Evolutionary conservation across 306 rosid genomes (phyloP).

Genomic region (Citrullus amarus): DNA sequence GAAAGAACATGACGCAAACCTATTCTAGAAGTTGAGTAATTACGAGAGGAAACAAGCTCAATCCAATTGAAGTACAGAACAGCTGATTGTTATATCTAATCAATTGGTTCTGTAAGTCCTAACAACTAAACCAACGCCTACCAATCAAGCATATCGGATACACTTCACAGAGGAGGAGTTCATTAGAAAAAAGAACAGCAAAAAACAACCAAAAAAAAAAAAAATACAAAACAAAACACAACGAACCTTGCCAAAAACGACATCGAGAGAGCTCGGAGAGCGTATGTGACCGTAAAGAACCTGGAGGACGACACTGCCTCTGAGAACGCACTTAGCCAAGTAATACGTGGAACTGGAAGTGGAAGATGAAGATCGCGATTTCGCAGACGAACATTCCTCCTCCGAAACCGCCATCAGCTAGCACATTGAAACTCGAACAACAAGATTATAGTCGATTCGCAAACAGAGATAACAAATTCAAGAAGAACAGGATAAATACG

Average conservation of each 20-base stretch:
- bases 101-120: background rate
- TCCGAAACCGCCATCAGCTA: conserved; percentile 74
- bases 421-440: background rate
- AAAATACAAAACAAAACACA: background rate
- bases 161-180: background rate
- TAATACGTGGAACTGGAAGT: conserved; percentile 38
- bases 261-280: conserved; percentile 54
- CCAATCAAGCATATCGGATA: background rate
- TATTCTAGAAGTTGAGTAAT: background rate
- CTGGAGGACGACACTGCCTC: conserved; percentile 78
- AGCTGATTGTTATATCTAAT: background rate
- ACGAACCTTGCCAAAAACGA: conserved; percentile 70
- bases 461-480: background rate
- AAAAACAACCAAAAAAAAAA: too few species aligned
- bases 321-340: conserved; percentile 79
- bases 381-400: conserved; percentile 81
- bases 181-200: too few species aligned
- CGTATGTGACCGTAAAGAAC: conserved; percentile 69
- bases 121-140: background rate
- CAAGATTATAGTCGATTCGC: background rate
- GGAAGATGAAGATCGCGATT: conserved; percentile 53
- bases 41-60: background rate
- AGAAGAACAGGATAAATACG: background rate
- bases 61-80: background rate
- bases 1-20: background rate